A percentile compares a stretch with the other conserved stretches of the same genome.
Evolutionary conservation across 2,329 filamentous ascomycete genomes (phyloP).

Genomic region (Fusarium keratoplasticum): DNA sequence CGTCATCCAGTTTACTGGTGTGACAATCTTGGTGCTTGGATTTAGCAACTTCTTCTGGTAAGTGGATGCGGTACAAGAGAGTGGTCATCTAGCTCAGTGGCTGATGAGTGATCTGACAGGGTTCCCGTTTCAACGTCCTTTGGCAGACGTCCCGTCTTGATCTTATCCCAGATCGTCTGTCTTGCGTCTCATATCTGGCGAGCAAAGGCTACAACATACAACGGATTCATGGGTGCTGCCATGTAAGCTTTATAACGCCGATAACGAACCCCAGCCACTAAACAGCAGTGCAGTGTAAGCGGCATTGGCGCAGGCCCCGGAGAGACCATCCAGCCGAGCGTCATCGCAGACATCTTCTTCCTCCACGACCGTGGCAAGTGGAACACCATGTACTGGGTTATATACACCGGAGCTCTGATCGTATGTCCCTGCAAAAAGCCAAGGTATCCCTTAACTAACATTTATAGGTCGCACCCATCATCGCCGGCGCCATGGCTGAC

Average conservation of each 20-base stretch:
- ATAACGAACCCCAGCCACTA: neutral
- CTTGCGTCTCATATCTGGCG: conserved; percentile 16
- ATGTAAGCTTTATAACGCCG: neutral
- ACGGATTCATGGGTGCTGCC: conserved; percentile 13
- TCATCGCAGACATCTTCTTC: conserved; percentile 36
- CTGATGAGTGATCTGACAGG: neutral
- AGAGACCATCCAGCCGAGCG: conserved; percentile 24
- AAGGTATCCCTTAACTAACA: neutral
- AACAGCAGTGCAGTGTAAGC: neutral
- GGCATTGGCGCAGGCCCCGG: conserved; percentile 25
- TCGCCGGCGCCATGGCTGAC: neutral
- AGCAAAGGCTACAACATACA: conserved; percentile 10
- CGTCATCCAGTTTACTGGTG: conserved; percentile 15
- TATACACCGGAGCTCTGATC: conserved; percentile 21
- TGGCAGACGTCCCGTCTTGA: conserved; percentile 5
- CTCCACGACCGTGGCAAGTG: conserved; percentile 32
- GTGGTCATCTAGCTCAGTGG: neutral
- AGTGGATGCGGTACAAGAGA: neutral
- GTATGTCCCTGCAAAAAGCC: neutral
- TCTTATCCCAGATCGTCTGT: conserved; percentile 10
- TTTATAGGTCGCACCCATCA: neutral
- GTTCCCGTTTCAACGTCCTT: neutral
- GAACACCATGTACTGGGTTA: conserved; percentile 33
- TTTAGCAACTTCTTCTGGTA: conserved; percentile 24
- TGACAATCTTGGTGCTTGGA: conserved; percentile 17